A percentile compares a stretch with the other conserved stretches of the same genome.
phyloP scores from a whole-genome alignment of 23 red algal species.

The Gracilaria vermiculophylla region DNA sequence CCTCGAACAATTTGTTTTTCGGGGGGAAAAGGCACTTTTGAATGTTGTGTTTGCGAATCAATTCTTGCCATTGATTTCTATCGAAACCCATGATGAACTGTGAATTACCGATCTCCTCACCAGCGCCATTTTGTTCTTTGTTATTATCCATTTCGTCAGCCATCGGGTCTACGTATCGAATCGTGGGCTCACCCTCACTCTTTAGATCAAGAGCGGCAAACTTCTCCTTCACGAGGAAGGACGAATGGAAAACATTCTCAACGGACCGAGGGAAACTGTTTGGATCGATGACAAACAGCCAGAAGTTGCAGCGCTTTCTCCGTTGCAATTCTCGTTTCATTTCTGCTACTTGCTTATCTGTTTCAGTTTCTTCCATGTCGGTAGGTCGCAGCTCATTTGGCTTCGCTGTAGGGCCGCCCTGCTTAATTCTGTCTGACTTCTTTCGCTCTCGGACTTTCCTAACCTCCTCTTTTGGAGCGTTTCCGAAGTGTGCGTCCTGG shows the following conservation, averaged over 20 bases:
- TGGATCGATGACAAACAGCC: constrained; percentile 80
- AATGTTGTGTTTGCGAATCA: constrained; percentile 65
- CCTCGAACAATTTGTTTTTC: neutral
- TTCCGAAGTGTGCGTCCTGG: constrained; percentile 55
- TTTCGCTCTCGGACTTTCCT: neutral
- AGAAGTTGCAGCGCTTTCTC: constrained; percentile 49
- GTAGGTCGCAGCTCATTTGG: constrained; percentile 49
- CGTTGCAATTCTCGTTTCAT: constrained; percentile 68
- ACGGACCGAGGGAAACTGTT: constrained; percentile 67
- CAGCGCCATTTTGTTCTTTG: neutral
- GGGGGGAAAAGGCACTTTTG: constrained; percentile 50
- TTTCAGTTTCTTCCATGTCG: constrained; percentile 71
- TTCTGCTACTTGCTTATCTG: constrained; percentile 69
- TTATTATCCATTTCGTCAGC: neutral
- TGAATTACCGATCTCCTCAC: constrained; percentile 16
- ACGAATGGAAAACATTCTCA: constrained; percentile 92
- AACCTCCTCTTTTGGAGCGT: constrained; percentile 27
- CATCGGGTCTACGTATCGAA: constrained; percentile 21
- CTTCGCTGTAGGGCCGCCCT: neutral
- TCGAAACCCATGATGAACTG: constrained; percentile 71
- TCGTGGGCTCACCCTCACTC: constrained; percentile 23
- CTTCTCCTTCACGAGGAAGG: constrained; percentile 92
- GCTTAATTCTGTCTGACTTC: constrained; percentile 5
- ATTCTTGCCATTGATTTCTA: constrained; percentile 52
- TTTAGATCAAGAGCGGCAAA: constrained; percentile 55